Evolutionary conservation across 2,329 filamentous ascomycete species (phyloP), one percentile per base, ranked within the genome.

Genomic region (Fusarium sp.): DNA sequence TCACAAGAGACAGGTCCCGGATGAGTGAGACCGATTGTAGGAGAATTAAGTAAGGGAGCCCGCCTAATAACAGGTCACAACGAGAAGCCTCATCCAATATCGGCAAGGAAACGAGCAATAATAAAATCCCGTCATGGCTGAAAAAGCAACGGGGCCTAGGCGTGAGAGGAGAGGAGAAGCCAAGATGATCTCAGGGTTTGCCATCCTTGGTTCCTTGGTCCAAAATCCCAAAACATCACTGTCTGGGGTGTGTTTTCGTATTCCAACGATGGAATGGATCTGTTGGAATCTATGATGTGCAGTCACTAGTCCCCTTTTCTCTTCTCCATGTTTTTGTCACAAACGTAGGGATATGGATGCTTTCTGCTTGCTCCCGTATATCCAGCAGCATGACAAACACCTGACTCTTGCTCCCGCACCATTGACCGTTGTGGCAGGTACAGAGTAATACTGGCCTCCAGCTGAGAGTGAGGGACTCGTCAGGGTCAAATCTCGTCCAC

Each of bases 231-330:
- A 74, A 74, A 68, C 71, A 69, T 35, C 24, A 31, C 7, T 52
- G 48, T 52, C 20, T 59, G 57, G 41, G 35, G 35, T 69, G 67
- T 48, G 65, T 69, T 60, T 63, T 74, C 72, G 72, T 72, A 74
- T 74, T 67, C 57, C 31, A 65, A 48, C 58, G 71, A 68, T 68
- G 71, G 71, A 74, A 74, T 68, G 24, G 57, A 59, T 50, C 45
- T 67, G 59, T 59, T 35, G 39, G 20, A 68, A 74, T 74, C 64
- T 68, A 45, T 43, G 66, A 54, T 56, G 54, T 52, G 39, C 33
- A 50, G n/a, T 64, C n/a, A 31, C 48, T 41, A 39, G 45, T 27
- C 43, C 50, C 35, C 33, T 41, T 37, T 33, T 39, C 35, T 43
- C 37, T 35, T 52, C 48, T 52, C 48, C 48, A 29, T 29, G 48